These are phyloP conservation scores for Barnettozyma sp. DNA, from an alignment of 805 yeast species.

Conservation along the genomic window DNA sequence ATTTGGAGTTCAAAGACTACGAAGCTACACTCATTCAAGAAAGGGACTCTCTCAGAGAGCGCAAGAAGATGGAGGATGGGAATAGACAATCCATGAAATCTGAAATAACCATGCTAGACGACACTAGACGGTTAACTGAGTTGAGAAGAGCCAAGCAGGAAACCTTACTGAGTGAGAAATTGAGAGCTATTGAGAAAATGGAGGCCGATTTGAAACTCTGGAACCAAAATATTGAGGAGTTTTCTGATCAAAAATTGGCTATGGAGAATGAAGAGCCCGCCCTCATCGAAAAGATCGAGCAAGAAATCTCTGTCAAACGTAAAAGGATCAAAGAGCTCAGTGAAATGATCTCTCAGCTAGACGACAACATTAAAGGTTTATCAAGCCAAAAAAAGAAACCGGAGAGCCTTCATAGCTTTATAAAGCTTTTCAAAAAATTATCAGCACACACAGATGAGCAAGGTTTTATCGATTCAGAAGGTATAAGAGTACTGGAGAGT, in stretches of 20 bases:
- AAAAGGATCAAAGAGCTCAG: slow-evolving; percentile 9
- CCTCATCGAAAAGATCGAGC: slow-evolving; percentile 15
- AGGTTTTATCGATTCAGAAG: slow-evolving; percentile 22
- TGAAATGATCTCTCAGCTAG: slow-evolving; percentile 11
- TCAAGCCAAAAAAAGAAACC: slow-evolving; percentile 17
- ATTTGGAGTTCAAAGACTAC: slow-evolving; percentile 34
- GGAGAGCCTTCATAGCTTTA: slow-evolving; percentile 14
- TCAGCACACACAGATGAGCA: slow-evolving; percentile 17
- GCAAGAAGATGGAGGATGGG: slow-evolving; percentile 35
- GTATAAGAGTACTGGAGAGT: slow-evolving; percentile 15
- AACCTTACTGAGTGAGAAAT: slow-evolving; percentile 23
- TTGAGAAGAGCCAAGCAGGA: slow-evolving; percentile 30
- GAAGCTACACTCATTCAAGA: slow-evolving; percentile 29
- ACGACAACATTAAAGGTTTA: slow-evolving; percentile 14
- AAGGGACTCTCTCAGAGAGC: slow-evolving; percentile 31
- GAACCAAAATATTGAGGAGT: slow-evolving; percentile 25
- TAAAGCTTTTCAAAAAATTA: slow-evolving; percentile 15
- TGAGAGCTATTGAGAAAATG: slow-evolving; percentile 29
- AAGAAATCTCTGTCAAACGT: slow-evolving; percentile 14
- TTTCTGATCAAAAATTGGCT: slow-evolving; percentile 14
- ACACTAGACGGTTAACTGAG: slow-evolving; percentile 32
- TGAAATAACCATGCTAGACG: slow-evolving; percentile 37
- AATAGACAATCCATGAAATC: slow-evolving; percentile 34
- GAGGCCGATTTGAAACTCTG: slow-evolving; percentile 30
- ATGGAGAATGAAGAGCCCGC: slow-evolving; percentile 15